Conservation (phyloP, 169 alveolate species). For the Plasmodium gallinaceum region DNA sequence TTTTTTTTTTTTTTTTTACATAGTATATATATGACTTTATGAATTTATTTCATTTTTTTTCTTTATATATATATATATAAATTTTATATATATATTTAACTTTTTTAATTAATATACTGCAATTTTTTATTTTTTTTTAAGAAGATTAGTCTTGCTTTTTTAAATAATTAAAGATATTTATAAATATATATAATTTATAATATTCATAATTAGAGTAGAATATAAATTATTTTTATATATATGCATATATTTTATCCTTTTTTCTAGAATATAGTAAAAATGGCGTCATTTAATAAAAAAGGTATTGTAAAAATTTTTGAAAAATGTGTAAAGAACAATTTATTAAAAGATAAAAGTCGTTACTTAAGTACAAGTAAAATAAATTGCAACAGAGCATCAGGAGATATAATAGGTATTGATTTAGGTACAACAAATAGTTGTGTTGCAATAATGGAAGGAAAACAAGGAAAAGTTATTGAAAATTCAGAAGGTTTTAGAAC, state of each 20-base stretch:
- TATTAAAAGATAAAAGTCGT: constrained; percentile 31
- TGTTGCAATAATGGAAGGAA: constrained; percentile 98
- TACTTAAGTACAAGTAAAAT: constrained; percentile 50
- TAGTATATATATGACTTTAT: too few relatives aligned
- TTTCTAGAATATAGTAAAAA: constrained; percentile 21
- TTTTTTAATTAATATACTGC: too few relatives aligned
- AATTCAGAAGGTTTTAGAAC: constrained; percentile 97
- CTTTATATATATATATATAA: too few relatives aligned
- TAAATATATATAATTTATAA: too few relatives aligned
- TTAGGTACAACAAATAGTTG: constrained; percentile 99
- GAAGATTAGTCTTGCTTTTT: too few relatives aligned
- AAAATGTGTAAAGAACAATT: constrained; percentile 59
- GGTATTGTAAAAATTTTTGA: constrained; percentile 36
- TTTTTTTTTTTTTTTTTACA: too few relatives aligned
- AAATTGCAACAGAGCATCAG: constrained; percentile 81
- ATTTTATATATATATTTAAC: too few relatives aligned
- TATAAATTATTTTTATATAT: background rate
- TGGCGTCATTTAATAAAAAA: constrained; percentile 49
- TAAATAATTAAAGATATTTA: too few relatives aligned
- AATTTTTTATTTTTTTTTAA: too few relatives aligned
- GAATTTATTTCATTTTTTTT: too few relatives aligned
- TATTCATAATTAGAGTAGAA: too few relatives aligned
- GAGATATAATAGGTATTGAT: constrained; percentile 98
- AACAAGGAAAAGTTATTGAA: constrained; percentile 96
- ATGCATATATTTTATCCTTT: constrained; percentile 7